Percentiles rank a stretch among this genome's conserved stretches.
phyloP scores from a whole-genome alignment of 2,329 filamentous ascomycete genomes.

The Exophiala alcalophila region DNA sequence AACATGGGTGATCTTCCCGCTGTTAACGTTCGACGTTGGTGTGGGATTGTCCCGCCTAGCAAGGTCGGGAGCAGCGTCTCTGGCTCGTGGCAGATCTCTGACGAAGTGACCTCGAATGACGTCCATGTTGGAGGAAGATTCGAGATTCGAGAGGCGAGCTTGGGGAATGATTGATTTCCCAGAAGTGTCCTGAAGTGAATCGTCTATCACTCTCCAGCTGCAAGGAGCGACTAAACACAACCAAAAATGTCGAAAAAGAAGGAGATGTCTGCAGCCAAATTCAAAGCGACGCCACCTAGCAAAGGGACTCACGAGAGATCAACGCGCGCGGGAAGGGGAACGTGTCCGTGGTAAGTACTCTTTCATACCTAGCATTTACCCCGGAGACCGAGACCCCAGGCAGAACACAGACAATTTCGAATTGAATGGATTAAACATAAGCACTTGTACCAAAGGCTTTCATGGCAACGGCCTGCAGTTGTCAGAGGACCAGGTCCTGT shows the following conservation, averaged over 20 bases:
- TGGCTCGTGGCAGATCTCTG: conserved; percentile 5
- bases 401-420: neutral
- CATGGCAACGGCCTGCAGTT: neutral
- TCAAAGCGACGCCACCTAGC: conserved; percentile 7
- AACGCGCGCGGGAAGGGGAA: conserved; percentile 1
- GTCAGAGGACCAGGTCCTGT: conserved; percentile 9
- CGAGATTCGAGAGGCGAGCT: too few species aligned
- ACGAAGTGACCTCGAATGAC: conserved; percentile 13
- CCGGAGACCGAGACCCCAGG: too few species aligned
- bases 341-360: neutral
- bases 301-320: conserved; percentile 6
- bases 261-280: conserved; percentile 5
- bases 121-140: conserved; percentile 11
- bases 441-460: conserved; percentile 21
- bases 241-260: conserved; percentile 6
- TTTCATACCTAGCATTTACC: neutral
- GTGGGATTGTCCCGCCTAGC: conserved; percentile 5
- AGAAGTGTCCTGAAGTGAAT: too few species aligned
- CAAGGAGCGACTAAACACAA: conserved; percentile 7
- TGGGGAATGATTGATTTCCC: too few species aligned
- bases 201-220: too few species aligned
- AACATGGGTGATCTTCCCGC: conserved; percentile 17
- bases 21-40: conserved; percentile 5
- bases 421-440: conserved; percentile 16
- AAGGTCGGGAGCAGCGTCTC: conserved; percentile 8